Evolutionary conservation across 2,329 filamentous ascomycete genomes (phyloP).

Genomic region (Penicillium sp.): DNA sequence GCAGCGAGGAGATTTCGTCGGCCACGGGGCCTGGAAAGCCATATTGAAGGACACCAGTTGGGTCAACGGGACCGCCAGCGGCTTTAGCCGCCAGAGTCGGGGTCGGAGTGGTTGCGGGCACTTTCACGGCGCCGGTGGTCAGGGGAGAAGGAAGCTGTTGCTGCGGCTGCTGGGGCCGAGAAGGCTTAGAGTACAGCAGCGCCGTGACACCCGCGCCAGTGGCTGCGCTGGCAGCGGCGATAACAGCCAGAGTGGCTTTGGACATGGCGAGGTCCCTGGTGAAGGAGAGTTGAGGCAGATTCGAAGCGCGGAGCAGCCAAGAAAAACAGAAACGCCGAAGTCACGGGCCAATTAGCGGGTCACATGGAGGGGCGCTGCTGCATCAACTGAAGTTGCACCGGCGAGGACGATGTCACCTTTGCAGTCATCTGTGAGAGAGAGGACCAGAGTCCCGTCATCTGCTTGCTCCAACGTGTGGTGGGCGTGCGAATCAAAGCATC

Average conservation of each 20-base stretch:
- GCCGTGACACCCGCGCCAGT: constrained; percentile 71
- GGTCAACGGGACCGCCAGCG: constrained; percentile 58
- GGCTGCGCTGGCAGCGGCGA: constrained; percentile 72
- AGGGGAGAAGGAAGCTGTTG: constrained; percentile 33
- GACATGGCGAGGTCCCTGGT: constrained; percentile 58
- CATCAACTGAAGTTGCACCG: constrained; percentile 1
- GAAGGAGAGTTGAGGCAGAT: neutral
- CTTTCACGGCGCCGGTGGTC: constrained; percentile 27
- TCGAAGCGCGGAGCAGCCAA: constrained; percentile 5
- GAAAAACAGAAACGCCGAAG: constrained; percentile 12
- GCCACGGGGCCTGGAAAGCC: constrained; percentile 88
- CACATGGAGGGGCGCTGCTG: constrained; percentile 2
- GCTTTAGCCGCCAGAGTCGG: constrained; percentile 19
- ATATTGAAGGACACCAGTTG: constrained; percentile 74
- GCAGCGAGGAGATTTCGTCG: constrained; percentile 73
- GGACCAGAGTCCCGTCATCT: no score
- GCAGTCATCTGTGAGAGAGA: no score
- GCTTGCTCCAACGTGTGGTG: no score
- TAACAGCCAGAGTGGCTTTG: constrained; percentile 70
- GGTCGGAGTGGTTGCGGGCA: constrained; percentile 30
- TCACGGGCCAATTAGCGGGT: constrained; percentile 28
- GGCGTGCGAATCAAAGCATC: no score
- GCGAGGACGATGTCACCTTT: no score
- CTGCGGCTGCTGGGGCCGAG: constrained; percentile 26
- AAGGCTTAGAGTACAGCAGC: constrained; percentile 59